phyloP scores from a whole-genome alignment of 2,329 filamentous ascomycete genomes.

The Penicillium brevicompactum region DNA sequence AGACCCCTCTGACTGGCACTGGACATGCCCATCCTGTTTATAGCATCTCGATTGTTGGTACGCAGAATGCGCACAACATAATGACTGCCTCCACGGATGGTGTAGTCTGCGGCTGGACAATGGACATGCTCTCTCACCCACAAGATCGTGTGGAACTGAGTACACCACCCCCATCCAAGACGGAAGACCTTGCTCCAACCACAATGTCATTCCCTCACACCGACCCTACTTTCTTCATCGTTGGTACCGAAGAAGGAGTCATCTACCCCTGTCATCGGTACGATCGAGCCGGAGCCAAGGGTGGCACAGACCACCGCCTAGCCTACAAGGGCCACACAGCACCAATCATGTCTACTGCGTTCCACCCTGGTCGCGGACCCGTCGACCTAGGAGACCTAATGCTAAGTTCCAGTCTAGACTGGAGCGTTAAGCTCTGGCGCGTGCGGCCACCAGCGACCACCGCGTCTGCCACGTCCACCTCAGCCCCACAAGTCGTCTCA shows the following conservation, averaged over 20 bases:
- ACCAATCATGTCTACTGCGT: slow-evolving; percentile 93
- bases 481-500: slow-evolving; percentile 56
- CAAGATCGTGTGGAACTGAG: slow-evolving; percentile 90
- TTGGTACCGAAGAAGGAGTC: slow-evolving; percentile 93
- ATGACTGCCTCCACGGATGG: slow-evolving; percentile 96
- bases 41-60: slow-evolving; percentile 91
- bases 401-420: slow-evolving; percentile 89
- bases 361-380: slow-evolving; percentile 88
- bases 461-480: slow-evolving; percentile 38
- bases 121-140: slow-evolving; percentile 96
- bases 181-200: slow-evolving; percentile 91
- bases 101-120: slow-evolving; percentile 94
- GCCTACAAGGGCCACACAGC: slow-evolving; percentile 89
- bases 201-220: slow-evolving; percentile 93
- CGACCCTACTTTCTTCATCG: slow-evolving; percentile 96
- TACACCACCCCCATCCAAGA: slow-evolving; percentile 82
- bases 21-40: slow-evolving; percentile 97
- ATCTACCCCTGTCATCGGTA: slow-evolving; percentile 98
- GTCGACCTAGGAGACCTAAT: slow-evolving; percentile 94
- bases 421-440: slow-evolving; percentile 97
- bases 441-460: slow-evolving; percentile 61
- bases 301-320: slow-evolving; percentile 86
- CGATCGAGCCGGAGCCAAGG: slow-evolving; percentile 94
- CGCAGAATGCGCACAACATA: slow-evolving; percentile 98
- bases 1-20: slow-evolving; percentile 90